Conservation (phyloP, 1,284 basidiomycete species). For the Takashimella tepidaria region DNA sequence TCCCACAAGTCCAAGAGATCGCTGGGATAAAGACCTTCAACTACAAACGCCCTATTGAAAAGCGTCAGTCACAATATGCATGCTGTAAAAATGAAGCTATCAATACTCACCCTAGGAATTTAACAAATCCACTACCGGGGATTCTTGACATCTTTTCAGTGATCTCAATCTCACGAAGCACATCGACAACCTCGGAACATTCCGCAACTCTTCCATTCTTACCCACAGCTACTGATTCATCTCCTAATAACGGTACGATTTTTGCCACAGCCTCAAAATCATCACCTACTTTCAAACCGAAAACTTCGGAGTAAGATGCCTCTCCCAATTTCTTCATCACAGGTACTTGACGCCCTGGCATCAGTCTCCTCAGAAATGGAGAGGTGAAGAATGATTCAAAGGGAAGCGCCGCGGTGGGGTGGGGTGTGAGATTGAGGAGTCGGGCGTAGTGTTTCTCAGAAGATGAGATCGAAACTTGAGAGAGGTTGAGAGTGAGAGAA, state of each 20-base stretch:
- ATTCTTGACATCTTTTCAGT: slow-evolving; percentile 70
- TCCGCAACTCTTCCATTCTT: slow-evolving; percentile 31
- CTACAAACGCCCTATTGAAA: slow-evolving; percentile 62
- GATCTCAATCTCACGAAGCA: slow-evolving; percentile 80
- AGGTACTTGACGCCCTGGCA: background rate
- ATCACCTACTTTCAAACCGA: slow-evolving; percentile 60
- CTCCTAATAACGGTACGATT: slow-evolving; percentile 23
- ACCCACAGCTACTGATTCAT: background rate
- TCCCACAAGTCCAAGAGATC: slow-evolving; percentile 80
- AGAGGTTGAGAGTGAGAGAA: background rate
- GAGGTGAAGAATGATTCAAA: slow-evolving; percentile 11
- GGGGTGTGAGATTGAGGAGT: background rate
- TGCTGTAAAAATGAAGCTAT: background rate
- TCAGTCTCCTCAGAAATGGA: slow-evolving; percentile 2
- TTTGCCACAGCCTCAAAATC: slow-evolving; percentile 27
- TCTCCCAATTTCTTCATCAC: slow-evolving; percentile 79
- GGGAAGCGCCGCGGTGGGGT: background rate
- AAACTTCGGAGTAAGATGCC: slow-evolving; percentile 97
- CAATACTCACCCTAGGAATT: slow-evolving; percentile 57
- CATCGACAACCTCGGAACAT: slow-evolving; percentile 68
- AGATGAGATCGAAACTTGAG: background rate
- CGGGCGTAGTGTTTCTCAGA: background rate
- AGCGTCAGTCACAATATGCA: slow-evolving; percentile 7
- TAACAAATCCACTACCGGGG: slow-evolving; percentile 65
- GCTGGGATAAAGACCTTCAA: slow-evolving; percentile 76